These are phyloP conservation scores for Pneumocystis sp. DNA, from an alignment of 1,139 yeast species.

Conservation along the genomic window DNA sequence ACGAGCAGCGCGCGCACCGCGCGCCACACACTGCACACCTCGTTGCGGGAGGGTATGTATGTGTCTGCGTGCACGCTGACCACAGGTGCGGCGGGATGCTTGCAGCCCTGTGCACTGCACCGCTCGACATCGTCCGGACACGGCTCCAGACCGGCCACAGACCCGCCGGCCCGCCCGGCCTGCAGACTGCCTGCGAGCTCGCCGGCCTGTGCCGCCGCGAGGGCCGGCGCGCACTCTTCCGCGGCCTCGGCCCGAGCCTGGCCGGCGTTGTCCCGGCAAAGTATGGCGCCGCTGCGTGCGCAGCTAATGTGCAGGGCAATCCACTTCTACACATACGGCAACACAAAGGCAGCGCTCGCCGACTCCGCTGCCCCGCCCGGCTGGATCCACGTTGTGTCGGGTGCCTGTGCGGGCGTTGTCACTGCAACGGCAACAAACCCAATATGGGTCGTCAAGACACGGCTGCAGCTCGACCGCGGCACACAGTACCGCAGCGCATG, in stretches of 20 bases:
- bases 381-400: slow-evolving; percentile 73
- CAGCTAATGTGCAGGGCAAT: slow-evolving; percentile 54
- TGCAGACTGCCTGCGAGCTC: slow-evolving; percentile 58
- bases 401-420: slow-evolving; percentile 96
- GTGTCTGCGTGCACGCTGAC: not conserved
- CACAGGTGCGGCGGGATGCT: slow-evolving; percentile 78
- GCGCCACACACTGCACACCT: slow-evolving; percentile 9
- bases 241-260: slow-evolving; percentile 89
- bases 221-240: slow-evolving; percentile 32
- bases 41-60: slow-evolving; percentile 11
- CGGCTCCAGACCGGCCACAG: slow-evolving; percentile 64
- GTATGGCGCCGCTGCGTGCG: not conserved
- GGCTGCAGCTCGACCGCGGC: slow-evolving; percentile 66
- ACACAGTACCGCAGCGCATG: slow-evolving; percentile 61
- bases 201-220: too few species aligned
- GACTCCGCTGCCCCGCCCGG: slow-evolving; percentile 73
- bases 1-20: not conserved
- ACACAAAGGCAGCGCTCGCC: slow-evolving; percentile 79
- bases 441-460: slow-evolving; percentile 93
- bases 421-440: slow-evolving; percentile 98
- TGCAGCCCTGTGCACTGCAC: slow-evolving; percentile 87
- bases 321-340: slow-evolving; percentile 91
- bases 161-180: slow-evolving; percentile 15
- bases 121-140: slow-evolving; percentile 92
- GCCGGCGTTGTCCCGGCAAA: slow-evolving; percentile 96